These are phyloP conservation scores for Ogataea henricii DNA, from an alignment of 805 yeast genomes.

Conservation along the genomic window DNA sequence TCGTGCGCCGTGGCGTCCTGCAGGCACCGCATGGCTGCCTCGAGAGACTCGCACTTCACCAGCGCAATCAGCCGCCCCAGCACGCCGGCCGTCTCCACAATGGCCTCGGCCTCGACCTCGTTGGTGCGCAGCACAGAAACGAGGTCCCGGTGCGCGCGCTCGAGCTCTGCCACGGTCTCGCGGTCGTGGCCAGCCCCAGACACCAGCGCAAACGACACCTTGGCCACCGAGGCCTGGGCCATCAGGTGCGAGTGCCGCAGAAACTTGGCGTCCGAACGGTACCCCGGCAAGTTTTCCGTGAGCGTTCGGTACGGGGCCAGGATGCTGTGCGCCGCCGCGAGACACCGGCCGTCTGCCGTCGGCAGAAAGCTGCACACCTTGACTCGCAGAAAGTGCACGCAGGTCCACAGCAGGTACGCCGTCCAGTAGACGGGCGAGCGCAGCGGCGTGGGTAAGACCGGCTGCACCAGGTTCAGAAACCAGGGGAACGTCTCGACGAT, in stretches of 20 bases:
- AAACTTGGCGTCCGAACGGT: background rate
- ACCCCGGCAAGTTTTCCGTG: background rate
- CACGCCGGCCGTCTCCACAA: background rate
- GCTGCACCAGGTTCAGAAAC: constrained; percentile 7
- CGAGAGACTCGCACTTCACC: background rate
- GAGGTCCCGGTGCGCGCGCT: background rate
- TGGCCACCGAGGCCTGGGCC: background rate
- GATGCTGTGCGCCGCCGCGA: background rate
- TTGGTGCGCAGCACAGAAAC: background rate
- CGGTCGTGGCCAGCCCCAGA: background rate
- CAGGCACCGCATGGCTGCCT: background rate
- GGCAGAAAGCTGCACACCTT: constrained; percentile 8
- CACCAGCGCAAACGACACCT: constrained; percentile 3
- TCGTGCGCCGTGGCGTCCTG: background rate
- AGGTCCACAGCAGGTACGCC: constrained; percentile 22
- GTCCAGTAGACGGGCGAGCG: constrained; percentile 28
- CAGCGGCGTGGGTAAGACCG: constrained; percentile 14
- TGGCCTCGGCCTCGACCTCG: background rate
- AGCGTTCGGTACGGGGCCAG: background rate
- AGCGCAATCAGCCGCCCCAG: background rate
- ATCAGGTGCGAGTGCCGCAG: background rate
- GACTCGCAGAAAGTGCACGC: constrained; percentile 25
- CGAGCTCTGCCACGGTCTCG: background rate
- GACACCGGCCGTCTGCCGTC: background rate
- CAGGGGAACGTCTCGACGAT: constrained; percentile 7